phyloP scores from a whole-genome alignment of 2,329 filamentous ascomycete genomes.

The Ascochyta koolunga region DNA sequence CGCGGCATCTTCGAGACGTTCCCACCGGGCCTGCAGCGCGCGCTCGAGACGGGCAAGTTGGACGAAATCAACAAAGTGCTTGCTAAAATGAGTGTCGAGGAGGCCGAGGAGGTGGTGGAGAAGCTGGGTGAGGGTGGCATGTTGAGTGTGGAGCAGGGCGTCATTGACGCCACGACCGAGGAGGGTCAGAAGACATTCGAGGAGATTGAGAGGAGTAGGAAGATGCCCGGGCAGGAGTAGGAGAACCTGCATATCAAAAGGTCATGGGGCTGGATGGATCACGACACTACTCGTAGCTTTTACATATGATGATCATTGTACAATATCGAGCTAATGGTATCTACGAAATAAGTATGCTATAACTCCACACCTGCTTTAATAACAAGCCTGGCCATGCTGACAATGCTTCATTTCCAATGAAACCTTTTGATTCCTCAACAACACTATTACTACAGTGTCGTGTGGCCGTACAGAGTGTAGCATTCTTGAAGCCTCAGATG shows the following conservation, averaged over 20 bases:
- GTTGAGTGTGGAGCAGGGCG: conserved; percentile 87
- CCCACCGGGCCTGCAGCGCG: conserved; percentile 77
- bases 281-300: not conserved
- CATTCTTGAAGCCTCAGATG: conserved; percentile 27
- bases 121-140: conserved; percentile 84
- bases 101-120: conserved; percentile 84
- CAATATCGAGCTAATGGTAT: conserved; percentile 10
- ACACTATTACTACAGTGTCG: too few species aligned
- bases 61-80: conserved; percentile 89
- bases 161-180: conserved; percentile 93
- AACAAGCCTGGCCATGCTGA: not conserved
- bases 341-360: not conserved
- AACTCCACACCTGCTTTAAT: not conserved
- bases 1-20: conserved; percentile 84
- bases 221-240: conserved; percentile 50
- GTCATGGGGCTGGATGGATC: not conserved
- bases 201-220: conserved; percentile 61
- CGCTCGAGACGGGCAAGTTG: conserved; percentile 84
- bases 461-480: too few species aligned
- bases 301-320: conserved; percentile 6
- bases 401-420: not conserved
- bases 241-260: not conserved
- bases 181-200: conserved; percentile 79
- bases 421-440: not conserved
- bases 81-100: conserved; percentile 85